Evolutionary conservation across 176 grass and related monocot species (phyloP).

Genomic region (Aechmea fasciata): DNA sequence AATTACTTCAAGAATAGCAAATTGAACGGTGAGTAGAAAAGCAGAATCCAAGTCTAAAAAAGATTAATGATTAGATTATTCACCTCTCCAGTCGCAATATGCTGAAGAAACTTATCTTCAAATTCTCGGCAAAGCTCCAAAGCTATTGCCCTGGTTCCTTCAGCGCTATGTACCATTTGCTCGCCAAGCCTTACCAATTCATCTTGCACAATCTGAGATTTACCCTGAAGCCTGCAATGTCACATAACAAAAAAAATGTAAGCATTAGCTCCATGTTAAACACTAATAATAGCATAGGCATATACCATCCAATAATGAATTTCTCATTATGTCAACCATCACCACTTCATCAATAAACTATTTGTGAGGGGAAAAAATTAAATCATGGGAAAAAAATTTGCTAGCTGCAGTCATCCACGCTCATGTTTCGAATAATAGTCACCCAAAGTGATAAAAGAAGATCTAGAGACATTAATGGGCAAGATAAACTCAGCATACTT

Average conservation of each 20-base stretch:
- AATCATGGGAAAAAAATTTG: too few species aligned
- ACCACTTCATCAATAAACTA: background rate
- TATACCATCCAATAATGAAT: background rate
- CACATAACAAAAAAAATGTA: background rate
- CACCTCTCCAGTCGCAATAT: conserved; percentile 84
- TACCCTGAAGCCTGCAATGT: conserved; percentile 64
- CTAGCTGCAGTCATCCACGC: background rate
- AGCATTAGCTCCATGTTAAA: background rate
- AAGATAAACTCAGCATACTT: too few species aligned
- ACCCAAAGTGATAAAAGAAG: background rate
- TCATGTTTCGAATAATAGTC: background rate
- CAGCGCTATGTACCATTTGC: conserved; percentile 75
- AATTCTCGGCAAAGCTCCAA: conserved; percentile 91
- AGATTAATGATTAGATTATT: conserved; percentile 14
- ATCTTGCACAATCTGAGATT: conserved; percentile 79
- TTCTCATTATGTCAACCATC: background rate
- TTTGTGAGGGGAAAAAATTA: background rate
- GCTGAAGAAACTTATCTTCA: conserved; percentile 81
- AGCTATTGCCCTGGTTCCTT: conserved; percentile 80
- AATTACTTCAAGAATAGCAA: background rate
- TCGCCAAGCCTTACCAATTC: conserved; percentile 81
- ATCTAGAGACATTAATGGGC: background rate
- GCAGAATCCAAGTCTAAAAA: too few species aligned
- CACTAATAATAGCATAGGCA: background rate
- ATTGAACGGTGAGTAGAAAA: background rate